phyloP scores from a whole-genome alignment of 2,329 filamentous ascomycete genomes.

The Zasmidium angulare region DNA sequence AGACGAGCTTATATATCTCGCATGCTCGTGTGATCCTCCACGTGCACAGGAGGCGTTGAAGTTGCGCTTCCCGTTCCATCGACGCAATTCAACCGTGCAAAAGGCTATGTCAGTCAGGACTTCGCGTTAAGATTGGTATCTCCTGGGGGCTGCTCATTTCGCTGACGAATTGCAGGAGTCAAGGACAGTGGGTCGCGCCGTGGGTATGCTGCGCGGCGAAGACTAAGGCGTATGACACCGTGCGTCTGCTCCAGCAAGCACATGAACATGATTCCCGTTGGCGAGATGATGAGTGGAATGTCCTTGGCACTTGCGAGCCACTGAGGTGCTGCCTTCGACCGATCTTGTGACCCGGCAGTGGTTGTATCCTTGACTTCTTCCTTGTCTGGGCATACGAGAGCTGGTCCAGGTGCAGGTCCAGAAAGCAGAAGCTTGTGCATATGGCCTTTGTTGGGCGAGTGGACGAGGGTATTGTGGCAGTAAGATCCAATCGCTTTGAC shows the following conservation, averaged over 20 bases:
- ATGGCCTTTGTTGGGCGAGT: no score
- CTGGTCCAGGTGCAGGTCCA: no score
- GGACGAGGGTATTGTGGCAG: no score
- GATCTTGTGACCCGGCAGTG: neutral
- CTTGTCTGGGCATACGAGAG: neutral
- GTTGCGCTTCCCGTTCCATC: neutral
- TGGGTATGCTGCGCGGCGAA: neutral
- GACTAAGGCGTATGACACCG: neutral
- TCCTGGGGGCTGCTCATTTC: neutral
- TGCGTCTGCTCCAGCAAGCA: neutral
- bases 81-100: neutral
- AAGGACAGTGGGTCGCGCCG: neutral
- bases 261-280: neutral
- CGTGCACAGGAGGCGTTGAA: neutral
- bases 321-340: neutral
- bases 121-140: conserved; percentile 4
- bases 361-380: neutral
- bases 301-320: neutral
- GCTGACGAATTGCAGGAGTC: neutral
- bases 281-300: neutral
- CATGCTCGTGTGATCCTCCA: neutral
- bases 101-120: neutral
- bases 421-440: no score
- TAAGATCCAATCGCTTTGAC: neutral
- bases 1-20: conserved; percentile 2